Evolutionary conservation across 2,329 filamentous ascomycete species (phyloP), one percentile per base, ranked within the genome.

Genomic region (Talaromyces sp.): DNA sequence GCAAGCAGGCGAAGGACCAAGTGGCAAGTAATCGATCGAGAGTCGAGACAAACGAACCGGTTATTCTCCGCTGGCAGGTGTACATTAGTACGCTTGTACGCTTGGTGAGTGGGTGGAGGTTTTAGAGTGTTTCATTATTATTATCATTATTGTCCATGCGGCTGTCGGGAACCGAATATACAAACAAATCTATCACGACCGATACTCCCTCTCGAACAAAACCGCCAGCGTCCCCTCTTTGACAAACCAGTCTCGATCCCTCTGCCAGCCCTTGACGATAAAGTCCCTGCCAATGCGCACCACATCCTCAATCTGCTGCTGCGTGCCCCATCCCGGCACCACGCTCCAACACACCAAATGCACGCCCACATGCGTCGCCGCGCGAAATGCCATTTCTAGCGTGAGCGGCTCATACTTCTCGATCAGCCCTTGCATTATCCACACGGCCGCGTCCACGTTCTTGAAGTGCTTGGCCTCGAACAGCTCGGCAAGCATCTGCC

Each of bases 331-430:
- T 9, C 59, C 59, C 4, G 59, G 21, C 26, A 57, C 54, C 11
- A 17, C 54, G 31, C 59, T 60, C 54, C 54, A 60, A 27, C 54
- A 57, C 35, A 60, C 59, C 54, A 60, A n/a, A 57, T 60, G 59
- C 24, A 60, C 59, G n/a, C 59, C 59, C 46, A 60, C 52, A 57
- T 60, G 59, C 54, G 56, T 24, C 11, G 59, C 59, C 1, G 24
- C 32, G 19, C 54, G 48, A 21, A 54, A 60, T 5, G 59, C 59
- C 14, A 57, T 56, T 14, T 57, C 50, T 7, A 38, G 32, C n/a
- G 26, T 31, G 6, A 53, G 38, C 35, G 29, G 31, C 10, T 24
- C 26, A 57, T 60, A 60, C 6, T 17, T 48, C 24, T 60, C 50
- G 5, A 57, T 17, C 14, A 60, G 9, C 1, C 24, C 54, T 21